Conservation (phyloP, 2,329 filamentous ascomycete genomes). For the Trichoderma hamatum region DNA sequence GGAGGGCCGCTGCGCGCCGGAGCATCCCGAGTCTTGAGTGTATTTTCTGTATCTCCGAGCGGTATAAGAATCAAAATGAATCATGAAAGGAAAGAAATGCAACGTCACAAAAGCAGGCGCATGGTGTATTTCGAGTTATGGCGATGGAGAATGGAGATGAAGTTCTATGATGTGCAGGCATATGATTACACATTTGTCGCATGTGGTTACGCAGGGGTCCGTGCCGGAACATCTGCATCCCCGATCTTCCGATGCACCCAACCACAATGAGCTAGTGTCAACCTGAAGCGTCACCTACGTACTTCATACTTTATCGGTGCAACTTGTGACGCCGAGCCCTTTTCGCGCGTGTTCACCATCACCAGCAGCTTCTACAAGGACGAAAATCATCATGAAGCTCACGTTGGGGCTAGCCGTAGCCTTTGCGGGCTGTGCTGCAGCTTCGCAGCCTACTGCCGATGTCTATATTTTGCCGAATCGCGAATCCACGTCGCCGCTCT, state of each 20-base stretch:
- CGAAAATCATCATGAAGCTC: constrained; percentile 48
- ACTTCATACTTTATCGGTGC: constrained; percentile 20
- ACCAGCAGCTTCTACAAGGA: constrained; percentile 40
- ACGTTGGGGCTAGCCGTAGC: constrained; percentile 45
- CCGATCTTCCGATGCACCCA: constrained; percentile 38
- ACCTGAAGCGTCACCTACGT: constrained; percentile 21
- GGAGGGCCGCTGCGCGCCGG: constrained; percentile 32
- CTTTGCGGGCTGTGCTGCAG: constrained; percentile 44
- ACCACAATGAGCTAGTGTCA: constrained; percentile 17
- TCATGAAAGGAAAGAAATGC: neutral
- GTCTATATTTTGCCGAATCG: constrained; percentile 55
- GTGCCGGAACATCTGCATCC: constrained; percentile 37
- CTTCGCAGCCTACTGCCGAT: constrained; percentile 49
- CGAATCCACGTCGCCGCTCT: constrained; percentile 40
- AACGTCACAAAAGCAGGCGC: constrained; percentile 3
- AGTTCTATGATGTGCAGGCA: constrained; percentile 18
- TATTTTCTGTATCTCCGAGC: neutral
- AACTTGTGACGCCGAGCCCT: constrained; percentile 40
- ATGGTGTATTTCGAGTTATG: constrained; percentile 3
- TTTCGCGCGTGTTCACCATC: constrained; percentile 32
- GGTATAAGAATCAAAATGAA: neutral
- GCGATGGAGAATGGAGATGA: constrained; percentile 1
- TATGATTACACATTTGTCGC: constrained; percentile 21
- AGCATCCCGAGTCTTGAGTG: constrained; percentile 28
- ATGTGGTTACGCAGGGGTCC: constrained; percentile 27